Base-by-base conservation (phyloP, 2,329 filamentous ascomycete species). In the Trichoderma endophyticum region DNA sequence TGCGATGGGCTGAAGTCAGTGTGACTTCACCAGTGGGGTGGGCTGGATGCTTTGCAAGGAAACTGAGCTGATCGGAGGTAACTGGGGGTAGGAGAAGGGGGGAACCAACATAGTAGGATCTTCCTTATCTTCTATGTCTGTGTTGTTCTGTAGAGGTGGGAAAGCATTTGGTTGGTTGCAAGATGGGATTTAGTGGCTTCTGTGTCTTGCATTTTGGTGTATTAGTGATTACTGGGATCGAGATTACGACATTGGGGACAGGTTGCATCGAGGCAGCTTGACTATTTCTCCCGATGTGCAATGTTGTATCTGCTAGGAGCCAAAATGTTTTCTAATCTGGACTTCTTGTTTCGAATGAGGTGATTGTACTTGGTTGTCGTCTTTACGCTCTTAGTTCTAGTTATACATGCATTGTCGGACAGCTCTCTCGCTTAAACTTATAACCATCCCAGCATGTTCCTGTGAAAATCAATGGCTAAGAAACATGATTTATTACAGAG, bases 1-100 rank as follows among this genome's bases (percentile, higher is more conserved):
- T 48, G 65, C 56, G 54, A n/a, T 11, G 18, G 18, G 54, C 34
- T 69, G 65, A 69, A 69, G 65, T 69, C 65, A 69, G 65, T 69
- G 14, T 69, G 65, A 69, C 65, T 69, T 69, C 65, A 69, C 21
- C 36, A 12, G 43, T 6, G 48, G 28, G n/a, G n/a, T 34, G 3
- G n/a, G 24, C 15, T 68, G 61, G 6, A 11, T 30, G 61, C 15
- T 30, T 15, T 48, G 64, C 6, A 15, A 24, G 18, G 32, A 18
- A 28, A n/a, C 30, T 21, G 30, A 32, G 34, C 11, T n/a, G 59
- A 36, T 36, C 30, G 59, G 30, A 21, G 18, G 9, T 9, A n/a
- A n/a, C 26, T n/a, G 32, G 21, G 28, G 12, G 39, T 61, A 6
- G n/a, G 15, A 57, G 54, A n/a, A 28, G 24, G 54, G 18, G 54